Percentiles rank a stretch among this genome's conserved stretches.
Conservation (phyloP, 768 basidiomycete species). For the Fomitopsis serialis region DNA sequence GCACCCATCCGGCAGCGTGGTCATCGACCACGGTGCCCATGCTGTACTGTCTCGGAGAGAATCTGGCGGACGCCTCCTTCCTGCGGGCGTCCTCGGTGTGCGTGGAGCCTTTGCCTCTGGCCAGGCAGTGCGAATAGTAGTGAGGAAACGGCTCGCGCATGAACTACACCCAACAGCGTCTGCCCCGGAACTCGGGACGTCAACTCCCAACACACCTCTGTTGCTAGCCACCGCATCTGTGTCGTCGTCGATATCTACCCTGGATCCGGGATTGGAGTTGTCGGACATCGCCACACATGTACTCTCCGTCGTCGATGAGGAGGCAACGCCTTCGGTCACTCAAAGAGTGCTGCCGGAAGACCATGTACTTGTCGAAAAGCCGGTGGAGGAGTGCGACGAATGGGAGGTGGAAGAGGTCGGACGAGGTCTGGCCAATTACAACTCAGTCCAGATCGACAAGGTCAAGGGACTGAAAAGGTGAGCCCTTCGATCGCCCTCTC, state of each 20-base stretch:
- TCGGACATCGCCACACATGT: not conserved
- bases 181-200: slow-evolving; percentile 37
- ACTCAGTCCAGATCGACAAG: slow-evolving; percentile 83
- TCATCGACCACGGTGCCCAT: slow-evolving; percentile 89
- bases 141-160: slow-evolving; percentile 34
- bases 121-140: slow-evolving; percentile 85
- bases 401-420: slow-evolving; percentile 88
- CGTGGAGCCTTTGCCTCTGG: slow-evolving; percentile 89
- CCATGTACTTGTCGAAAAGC: slow-evolving; percentile 16
- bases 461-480: slow-evolving; percentile 92
- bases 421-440: slow-evolving; percentile 92
- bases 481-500: slow-evolving; percentile 14
- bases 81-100: slow-evolving; percentile 85
- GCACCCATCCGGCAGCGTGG: slow-evolving; percentile 79
- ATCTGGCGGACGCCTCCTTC: slow-evolving; percentile 87
- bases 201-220: slow-evolving; percentile 54
- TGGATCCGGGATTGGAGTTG: slow-evolving; percentile 15
- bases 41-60: slow-evolving; percentile 78
- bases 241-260: slow-evolving; percentile 40
- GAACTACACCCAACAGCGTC: slow-evolving; percentile 17
- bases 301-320: slow-evolving; percentile 12
- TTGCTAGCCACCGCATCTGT: slow-evolving; percentile 36
- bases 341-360: slow-evolving; percentile 21
- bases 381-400: slow-evolving; percentile 37
- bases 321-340: slow-evolving; percentile 16